Base-by-base conservation (phyloP, 2,329 filamentous ascomycete species). In the Stemphylium vesicarium region DNA sequence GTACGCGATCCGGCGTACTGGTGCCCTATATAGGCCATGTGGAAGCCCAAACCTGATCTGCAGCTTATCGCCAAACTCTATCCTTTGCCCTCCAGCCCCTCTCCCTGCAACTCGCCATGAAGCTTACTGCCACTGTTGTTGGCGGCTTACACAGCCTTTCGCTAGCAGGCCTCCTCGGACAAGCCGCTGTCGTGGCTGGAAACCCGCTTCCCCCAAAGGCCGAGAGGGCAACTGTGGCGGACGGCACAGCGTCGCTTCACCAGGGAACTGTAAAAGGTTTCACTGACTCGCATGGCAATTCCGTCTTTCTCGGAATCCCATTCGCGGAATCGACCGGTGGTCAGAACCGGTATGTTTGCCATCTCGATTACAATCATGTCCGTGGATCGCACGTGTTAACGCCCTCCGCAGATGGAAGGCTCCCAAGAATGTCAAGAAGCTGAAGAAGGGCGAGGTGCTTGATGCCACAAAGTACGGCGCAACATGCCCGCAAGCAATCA, bases 401-500 rank as follows among this genome's bases (percentile, higher is more conserved):
- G 20, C 18, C 11, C 26, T 13, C 4, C 24, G 16, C 37, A 68
- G 65, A 47, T 68, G 63, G 63, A 61, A 50, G 33, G 60, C 65
- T 8, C 65, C 63, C 6, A 44, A 63, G 24, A 31, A 59, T 26
- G 47, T 63, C 18, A 58, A 49, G 3, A 56, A 58, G 33, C 22
- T 57, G 20, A 50, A 50, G 36, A 47, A 41, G 35, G 47, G 55
- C 13, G 41, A 56, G 26, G 50, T 64, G 2, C 57, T 68, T 22
- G 39, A 64, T 44, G 65, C 65, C 20, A 60, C 58, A 15, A 43
- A 57, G 31, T 68, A 68, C 35, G 65, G 65, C 31, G 50, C 65
- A 4, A 68, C 65, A 33, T 68, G 65, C 41, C 65, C 65, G 10
- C 65, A 68, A 43, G 63, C 65, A 32, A 65, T 68, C 16, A 59